These are phyloP conservation scores for Rhinocladiella mackenziei DNA, from an alignment of 2,329 filamentous ascomycete species.

Conservation along the genomic window DNA sequence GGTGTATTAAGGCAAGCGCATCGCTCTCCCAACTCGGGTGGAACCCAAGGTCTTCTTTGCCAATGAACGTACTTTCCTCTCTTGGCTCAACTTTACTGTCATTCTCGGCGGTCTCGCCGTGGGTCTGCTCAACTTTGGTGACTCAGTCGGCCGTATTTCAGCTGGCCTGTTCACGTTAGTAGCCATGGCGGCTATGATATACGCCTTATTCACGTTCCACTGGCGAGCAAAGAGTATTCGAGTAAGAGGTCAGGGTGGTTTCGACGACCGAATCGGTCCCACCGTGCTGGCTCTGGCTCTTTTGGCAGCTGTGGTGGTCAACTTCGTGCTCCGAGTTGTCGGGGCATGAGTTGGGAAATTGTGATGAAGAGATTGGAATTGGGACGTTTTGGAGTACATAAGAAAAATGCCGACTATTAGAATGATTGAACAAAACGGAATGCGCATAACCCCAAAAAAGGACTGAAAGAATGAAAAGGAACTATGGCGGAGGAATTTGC, in stretches of 20 bases:
- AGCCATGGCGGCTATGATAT: slow-evolving; percentile 91
- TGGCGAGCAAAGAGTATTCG: slow-evolving; percentile 94
- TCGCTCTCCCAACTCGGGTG: slow-evolving; percentile 93
- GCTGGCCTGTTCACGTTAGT: slow-evolving; percentile 92
- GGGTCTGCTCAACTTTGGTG: slow-evolving; percentile 96
- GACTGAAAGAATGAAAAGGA: too few species aligned
- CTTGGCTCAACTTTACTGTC: slow-evolving; percentile 99
- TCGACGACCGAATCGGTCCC: slow-evolving; percentile 92
- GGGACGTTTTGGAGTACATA: too few species aligned
- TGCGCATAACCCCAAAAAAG: too few species aligned
- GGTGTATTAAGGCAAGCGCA: slow-evolving; percentile 79
- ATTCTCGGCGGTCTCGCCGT: slow-evolving; percentile 95
- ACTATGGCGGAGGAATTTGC: too few species aligned
- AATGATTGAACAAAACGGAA: too few species aligned
- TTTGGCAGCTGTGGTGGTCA: slow-evolving; percentile 85
- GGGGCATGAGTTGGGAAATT: slow-evolving; percentile 8
- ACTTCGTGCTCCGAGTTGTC: slow-evolving; percentile 71
- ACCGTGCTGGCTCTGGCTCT: slow-evolving; percentile 84
- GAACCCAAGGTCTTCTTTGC: slow-evolving; percentile 99
- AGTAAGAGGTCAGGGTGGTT: slow-evolving; percentile 85
- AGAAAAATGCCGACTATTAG: too few species aligned
- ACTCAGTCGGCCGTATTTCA: slow-evolving; percentile 87
- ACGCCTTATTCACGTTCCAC: slow-evolving; percentile 91
- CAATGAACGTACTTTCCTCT: slow-evolving; percentile 98
- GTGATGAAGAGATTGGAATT: not conserved